Conservation (phyloP, 148 eudicot genomes). For the Spergularia marina region DNA sequence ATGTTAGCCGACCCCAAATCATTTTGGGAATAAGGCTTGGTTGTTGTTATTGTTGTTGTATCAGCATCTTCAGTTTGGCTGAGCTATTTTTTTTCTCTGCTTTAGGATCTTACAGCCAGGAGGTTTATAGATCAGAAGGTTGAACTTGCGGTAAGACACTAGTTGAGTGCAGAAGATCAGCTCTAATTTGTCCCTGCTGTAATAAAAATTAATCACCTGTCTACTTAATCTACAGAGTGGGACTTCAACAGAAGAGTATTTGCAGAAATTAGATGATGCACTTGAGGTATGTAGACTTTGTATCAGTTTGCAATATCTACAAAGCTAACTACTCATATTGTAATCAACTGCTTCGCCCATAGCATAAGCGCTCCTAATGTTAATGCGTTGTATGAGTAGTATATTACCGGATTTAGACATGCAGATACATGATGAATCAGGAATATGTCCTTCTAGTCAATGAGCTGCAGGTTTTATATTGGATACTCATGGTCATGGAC, state of each 20-base stretch:
- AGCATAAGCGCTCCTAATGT: neutral
- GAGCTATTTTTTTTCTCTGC: neutral
- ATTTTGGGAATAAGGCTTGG: too few species aligned
- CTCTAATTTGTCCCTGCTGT: conserved; percentile 16
- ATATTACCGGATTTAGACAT: neutral
- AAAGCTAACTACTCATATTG: neutral
- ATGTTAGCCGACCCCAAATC: too few species aligned
- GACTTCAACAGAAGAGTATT: conserved; percentile 68
- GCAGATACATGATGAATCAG: neutral
- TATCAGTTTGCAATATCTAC: neutral
- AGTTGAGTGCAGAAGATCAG: neutral
- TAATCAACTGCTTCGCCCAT: neutral
- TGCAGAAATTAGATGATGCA: conserved; percentile 70
- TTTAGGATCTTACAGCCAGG: conserved; percentile 71
- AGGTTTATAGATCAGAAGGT: conserved; percentile 68
- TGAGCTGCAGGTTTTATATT: neutral
- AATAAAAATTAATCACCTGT: neutral
- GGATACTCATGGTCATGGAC: neutral
- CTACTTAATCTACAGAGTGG: conserved; percentile 54
- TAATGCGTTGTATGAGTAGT: neutral
- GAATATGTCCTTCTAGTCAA: too few species aligned
- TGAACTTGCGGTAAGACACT: conserved; percentile 68
- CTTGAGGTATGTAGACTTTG: conserved; percentile 50
- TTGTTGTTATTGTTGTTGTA: too few species aligned
- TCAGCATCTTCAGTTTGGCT: neutral